Base-by-base conservation (phyloP, 495 filamentous ascomycete species). In the Neurospora sp. region DNA sequence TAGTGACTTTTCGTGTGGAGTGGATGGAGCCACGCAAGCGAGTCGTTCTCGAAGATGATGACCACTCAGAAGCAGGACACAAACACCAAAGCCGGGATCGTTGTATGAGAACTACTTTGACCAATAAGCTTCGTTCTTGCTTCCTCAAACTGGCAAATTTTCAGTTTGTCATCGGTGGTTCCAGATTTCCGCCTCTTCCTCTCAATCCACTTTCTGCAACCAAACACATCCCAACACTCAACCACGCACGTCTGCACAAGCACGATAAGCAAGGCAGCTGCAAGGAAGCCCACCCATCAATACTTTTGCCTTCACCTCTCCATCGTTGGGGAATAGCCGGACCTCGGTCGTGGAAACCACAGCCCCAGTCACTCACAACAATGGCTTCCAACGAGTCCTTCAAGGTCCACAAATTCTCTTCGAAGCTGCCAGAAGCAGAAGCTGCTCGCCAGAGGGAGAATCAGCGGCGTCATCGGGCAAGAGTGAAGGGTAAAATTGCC, bases 391-490 rank as follows among this genome's bases (percentile, higher is more conserved):
- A 18, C 27, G 53, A 65, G 27, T 65, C 53, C 53, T 65, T 65
- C 27, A 65, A 65, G 27, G 27, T 76, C 4, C 72, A 71, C 71
- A 80, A 78, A 40, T 80, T 79, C 70, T 76, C 76, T 4, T 27
- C 61, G 68, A 80, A 78, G 27, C 72, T 75, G 0, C 74, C 76
- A 8, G 75, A 71, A 1, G 72, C 76, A 31, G 73, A 80, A 16
- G 78, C 78, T 10, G 78, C 78, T 3, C 74, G 78, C 1, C 70
- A 75, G 22, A 75, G 77, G 0, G 78, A 78, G 44, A 81, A 81
- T 71, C 79, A 81, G 70, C 78, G 79, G 27, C 76, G 79, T 10
- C 79, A 81, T 65, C 78, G 79, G 4, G 78, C 78, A 14, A 74
- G 77, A 44, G 78, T 79, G 22, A 81, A 81, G 69, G 68, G 70